Evolutionary conservation across 352 stramenopile species (phyloP).

Genomic region (Blastocystis sp.): DNA sequence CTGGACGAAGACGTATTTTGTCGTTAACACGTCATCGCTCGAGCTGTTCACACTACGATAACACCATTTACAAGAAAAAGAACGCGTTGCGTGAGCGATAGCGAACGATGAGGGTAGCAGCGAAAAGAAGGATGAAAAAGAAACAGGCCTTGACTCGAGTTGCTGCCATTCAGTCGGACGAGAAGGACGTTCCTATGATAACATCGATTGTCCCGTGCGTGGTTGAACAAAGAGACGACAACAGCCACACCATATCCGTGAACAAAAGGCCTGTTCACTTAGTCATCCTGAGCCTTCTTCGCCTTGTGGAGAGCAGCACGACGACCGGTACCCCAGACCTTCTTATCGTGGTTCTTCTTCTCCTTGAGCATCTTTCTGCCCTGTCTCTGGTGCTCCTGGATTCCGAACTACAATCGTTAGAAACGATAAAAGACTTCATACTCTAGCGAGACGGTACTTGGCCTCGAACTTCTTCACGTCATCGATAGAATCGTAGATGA

Average conservation of each 20-base stretch:
- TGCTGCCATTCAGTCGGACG: background rate
- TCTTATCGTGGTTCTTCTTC: too few relatives aligned
- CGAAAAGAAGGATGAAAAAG: background rate
- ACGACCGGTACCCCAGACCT: constrained; percentile 69
- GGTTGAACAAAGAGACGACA: background rate
- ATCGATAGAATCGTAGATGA: too few relatives aligned
- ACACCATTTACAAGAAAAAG: background rate
- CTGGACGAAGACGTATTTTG: background rate
- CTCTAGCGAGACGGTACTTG: too few relatives aligned
- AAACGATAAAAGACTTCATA: background rate
- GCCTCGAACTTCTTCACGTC: too few relatives aligned
- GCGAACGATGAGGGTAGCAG: background rate
- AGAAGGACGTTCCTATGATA: background rate
- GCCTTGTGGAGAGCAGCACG: constrained; percentile 70
- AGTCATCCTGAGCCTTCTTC: constrained; percentile 70
- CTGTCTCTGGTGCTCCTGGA: constrained; percentile 14
- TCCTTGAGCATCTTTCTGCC: too few relatives aligned
- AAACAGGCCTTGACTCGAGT: background rate
- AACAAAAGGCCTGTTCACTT: constrained; percentile 1
- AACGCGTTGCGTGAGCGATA: background rate
- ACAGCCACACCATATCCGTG: background rate
- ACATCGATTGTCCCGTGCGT: background rate
- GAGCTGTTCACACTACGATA: background rate
- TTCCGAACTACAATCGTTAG: constrained; percentile 50
- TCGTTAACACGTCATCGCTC: background rate